Evolutionary conservation across 768 basidiomycete species (phyloP).

Genomic region (Leccinum uliginosum): DNA sequence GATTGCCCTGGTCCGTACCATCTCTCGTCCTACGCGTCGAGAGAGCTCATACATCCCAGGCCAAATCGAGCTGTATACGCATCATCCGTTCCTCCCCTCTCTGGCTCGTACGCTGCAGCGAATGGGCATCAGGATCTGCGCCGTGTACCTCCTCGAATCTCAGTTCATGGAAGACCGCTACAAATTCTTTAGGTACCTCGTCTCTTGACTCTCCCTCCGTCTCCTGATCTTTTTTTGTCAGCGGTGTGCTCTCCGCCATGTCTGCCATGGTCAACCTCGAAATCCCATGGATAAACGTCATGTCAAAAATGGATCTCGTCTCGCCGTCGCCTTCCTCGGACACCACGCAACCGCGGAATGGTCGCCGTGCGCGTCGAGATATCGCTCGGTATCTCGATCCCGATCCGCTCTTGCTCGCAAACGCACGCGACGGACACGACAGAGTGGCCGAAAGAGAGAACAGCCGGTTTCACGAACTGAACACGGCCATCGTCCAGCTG

Average conservation of each 20-base stretch:
- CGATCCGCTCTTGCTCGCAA: conserved; percentile 81
- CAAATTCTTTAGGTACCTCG: conserved; percentile 85
- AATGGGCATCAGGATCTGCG: conserved; percentile 82
- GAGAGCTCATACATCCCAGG: conserved; percentile 42
- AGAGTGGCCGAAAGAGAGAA: conserved; percentile 48
- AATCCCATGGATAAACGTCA: conserved; percentile 94
- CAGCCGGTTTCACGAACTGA: conserved; percentile 88
- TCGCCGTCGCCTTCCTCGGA: conserved; percentile 35
- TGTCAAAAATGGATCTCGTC: conserved; percentile 99
- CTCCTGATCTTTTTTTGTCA: conserved; percentile 26
- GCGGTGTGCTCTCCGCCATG: conserved; percentile 96
- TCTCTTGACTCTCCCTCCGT: neutral
- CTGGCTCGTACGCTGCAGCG: conserved; percentile 73
- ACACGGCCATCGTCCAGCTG: conserved; percentile 91
- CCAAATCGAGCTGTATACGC: conserved; percentile 98
- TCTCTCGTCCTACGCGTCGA: neutral
- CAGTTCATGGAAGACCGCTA: conserved; percentile 99
- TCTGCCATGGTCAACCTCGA: conserved; percentile 98
- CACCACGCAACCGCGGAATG: conserved; percentile 61
- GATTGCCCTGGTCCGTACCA: conserved; percentile 77
- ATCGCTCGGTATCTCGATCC: conserved; percentile 96
- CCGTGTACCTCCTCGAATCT: conserved; percentile 90
- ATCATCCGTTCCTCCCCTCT: conserved; percentile 92
- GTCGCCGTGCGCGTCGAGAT: conserved; percentile 67
- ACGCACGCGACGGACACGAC: conserved; percentile 46